Evolutionary conservation across 148 eudicot genomes (phyloP), one percentile per base, ranked within the genome.

Genomic region (Rhododendron griersonianum): DNA sequence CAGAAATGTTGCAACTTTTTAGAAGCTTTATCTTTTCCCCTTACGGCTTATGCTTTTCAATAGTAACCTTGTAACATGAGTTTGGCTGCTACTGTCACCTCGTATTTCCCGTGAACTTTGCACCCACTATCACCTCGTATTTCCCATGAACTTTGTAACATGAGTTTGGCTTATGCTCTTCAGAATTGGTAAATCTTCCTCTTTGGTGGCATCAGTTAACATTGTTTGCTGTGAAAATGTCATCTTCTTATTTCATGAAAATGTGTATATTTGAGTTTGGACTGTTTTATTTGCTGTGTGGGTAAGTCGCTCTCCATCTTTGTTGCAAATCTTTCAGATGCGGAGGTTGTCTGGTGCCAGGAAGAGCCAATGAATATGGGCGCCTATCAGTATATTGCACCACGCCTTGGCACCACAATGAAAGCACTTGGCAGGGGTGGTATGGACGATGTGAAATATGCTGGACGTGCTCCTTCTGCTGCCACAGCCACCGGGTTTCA

Each of bases 321-420:
- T 86, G 25, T 80, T 85, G 7, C 84, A 41, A 67, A 81, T 81
- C 50, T 73, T 84, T 67, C 91, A 94, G 98, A 95, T 92, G 98
- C 98, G 0, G 98, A 94, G 92, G 80, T 95, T 47, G 98, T 95
- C 11, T 95, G 98, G 98, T 95, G 98, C 90, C 98, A 95, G 86
- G 98, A 94, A 86, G 98, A 95, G 89, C 98, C 98, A 41, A 92
- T 95, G 98, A 95, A 95, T 92, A 95, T 95, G 98, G 98, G 96
- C 44, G 98, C 93, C 51, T 94, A 92, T 90, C 88, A 55, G 74
- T 93, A 93, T 88, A 89, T 94, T 77, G 86, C 90, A 69, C 94
- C 96, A 6, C 96, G 98, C 5, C 94, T 95, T 50, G 86, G 81
- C 59, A 94, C 94, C 81, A 91, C 95, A 13, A 94, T 93, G 98